These are phyloP conservation scores for Trichomonascaceae sp. DNA, from an alignment of 1,139 yeast species.

Conservation along the genomic window DNA sequence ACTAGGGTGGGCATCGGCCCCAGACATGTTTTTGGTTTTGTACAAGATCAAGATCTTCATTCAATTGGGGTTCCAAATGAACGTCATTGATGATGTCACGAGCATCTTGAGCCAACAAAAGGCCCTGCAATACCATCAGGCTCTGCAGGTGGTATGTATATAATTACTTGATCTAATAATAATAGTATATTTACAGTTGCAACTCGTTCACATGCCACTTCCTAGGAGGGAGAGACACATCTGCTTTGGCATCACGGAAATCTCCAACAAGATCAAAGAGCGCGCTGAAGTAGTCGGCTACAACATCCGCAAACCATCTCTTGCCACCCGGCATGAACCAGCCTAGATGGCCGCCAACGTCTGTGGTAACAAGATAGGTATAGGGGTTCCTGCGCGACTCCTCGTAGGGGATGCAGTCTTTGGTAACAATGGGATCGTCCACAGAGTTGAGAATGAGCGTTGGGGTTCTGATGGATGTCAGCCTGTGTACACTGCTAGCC, in stretches of 20 bases:
- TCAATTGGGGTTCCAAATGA: too few species aligned
- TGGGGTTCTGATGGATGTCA: conserved; percentile 50
- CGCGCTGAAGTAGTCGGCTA: conserved; percentile 45
- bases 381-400: conserved; percentile 61
- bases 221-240: conserved; percentile 5
- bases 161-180: too few species aligned
- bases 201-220: conserved; percentile 7
- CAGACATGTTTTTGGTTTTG: conserved; percentile 10
- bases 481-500: conserved; percentile 50
- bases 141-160: too few species aligned
- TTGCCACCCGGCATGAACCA: conserved; percentile 48
- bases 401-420: conserved; percentile 42
- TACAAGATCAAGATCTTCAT: conserved; percentile 5
- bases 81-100: too few species aligned
- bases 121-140: too few species aligned
- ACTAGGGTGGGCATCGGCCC: conserved; percentile 26
- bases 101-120: too few species aligned
- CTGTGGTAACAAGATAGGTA: conserved; percentile 50
- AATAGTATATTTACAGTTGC: conserved; percentile 1
- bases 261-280: conserved; percentile 31
- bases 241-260: conserved; percentile 7
- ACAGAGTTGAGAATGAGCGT: conserved; percentile 51
- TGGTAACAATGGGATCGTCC: conserved; percentile 78
- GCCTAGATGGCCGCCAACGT: conserved; percentile 82
- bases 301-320: conserved; percentile 62